phyloP scores from a whole-genome alignment of 208 protist genomes.

The Trypanosoma mega region DNA sequence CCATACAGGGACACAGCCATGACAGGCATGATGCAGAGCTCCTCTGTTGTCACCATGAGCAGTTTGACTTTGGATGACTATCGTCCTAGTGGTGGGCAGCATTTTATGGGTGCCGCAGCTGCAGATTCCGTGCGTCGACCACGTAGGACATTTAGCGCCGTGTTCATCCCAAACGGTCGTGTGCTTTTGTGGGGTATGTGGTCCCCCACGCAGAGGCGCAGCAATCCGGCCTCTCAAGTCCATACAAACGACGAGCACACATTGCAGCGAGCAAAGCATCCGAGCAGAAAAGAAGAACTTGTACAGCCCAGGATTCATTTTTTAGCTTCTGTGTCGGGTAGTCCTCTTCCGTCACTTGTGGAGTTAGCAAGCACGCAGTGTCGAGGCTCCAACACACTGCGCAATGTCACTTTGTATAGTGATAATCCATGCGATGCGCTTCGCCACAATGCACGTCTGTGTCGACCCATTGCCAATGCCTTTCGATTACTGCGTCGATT shows the following conservation, averaged over 20 bases:
- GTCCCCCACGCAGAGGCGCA: not conserved
- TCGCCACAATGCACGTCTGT: constrained; percentile 13
- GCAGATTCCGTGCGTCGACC: constrained; percentile 14
- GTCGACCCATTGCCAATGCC: not conserved
- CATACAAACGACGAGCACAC: too few species aligned
- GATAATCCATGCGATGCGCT: constrained; percentile 15
- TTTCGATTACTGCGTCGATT: constrained; percentile 24
- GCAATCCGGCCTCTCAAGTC: not conserved
- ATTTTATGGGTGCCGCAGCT: constrained; percentile 12
- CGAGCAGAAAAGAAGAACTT: too few species aligned
- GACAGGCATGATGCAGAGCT: not conserved
- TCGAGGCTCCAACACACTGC: constrained; percentile 1
- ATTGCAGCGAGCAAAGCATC: too few species aligned
- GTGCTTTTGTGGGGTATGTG: constrained; percentile 39
- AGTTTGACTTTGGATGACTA: constrained; percentile 1
- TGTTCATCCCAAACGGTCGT: constrained; percentile 46
- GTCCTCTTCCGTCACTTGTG: constrained; percentile 11
- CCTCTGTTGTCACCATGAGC: not conserved
- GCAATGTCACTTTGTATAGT: constrained; percentile 20
- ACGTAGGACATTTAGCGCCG: constrained; percentile 34
- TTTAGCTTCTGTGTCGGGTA: not conserved
- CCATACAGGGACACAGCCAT: not conserved
- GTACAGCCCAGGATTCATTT: too few species aligned
- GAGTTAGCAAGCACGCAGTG: constrained; percentile 17
- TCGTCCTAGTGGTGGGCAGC: not conserved